Conservation (phyloP, 2,329 filamentous ascomycete species). For the Thelonectria olida region DNA sequence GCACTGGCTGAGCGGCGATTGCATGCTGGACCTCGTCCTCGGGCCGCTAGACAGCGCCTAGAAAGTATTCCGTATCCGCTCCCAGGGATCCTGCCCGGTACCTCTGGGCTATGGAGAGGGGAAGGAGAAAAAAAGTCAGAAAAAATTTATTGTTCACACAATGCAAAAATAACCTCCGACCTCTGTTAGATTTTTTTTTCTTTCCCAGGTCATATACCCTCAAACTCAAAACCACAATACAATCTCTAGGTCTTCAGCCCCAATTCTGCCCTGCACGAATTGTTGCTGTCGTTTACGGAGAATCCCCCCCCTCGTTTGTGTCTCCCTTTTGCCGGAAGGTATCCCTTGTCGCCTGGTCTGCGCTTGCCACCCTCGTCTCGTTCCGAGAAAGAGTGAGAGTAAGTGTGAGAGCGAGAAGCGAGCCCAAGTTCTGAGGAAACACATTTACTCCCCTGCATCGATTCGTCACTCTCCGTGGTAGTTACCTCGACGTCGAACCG, state of each 20-base stretch:
- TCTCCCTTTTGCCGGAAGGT: constrained; percentile 24
- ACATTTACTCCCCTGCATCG: constrained; percentile 25
- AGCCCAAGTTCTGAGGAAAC: constrained; percentile 6
- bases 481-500: constrained; percentile 32
- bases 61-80: constrained; percentile 28
- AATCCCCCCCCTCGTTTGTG: constrained; percentile 13
- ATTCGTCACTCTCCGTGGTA: constrained; percentile 27
- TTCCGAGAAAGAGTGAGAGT: constrained; percentile 17
- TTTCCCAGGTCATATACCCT: constrained; percentile 32
- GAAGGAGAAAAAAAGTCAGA: constrained; percentile 40
- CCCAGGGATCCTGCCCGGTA: constrained; percentile 33
- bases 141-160: constrained; percentile 56
- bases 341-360: constrained; percentile 22
- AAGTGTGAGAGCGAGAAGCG: constrained; percentile 7
- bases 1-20: constrained; percentile 21
- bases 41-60: constrained; percentile 30
- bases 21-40: constrained; percentile 21
- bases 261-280: constrained; percentile 41
- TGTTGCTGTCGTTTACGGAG: constrained; percentile 32
- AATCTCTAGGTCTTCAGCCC: constrained; percentile 28
- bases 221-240: constrained; percentile 42
- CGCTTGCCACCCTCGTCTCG: constrained; percentile 31
- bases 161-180: constrained; percentile 48
- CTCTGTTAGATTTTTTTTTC: constrained; percentile 39
- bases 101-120: constrained; percentile 23